A percentile compares a stretch with the other conserved stretches of the same genome.
phyloP scores from a whole-genome alignment of 169 alveolate genomes.

The Sarcocystis neurona region DNA sequence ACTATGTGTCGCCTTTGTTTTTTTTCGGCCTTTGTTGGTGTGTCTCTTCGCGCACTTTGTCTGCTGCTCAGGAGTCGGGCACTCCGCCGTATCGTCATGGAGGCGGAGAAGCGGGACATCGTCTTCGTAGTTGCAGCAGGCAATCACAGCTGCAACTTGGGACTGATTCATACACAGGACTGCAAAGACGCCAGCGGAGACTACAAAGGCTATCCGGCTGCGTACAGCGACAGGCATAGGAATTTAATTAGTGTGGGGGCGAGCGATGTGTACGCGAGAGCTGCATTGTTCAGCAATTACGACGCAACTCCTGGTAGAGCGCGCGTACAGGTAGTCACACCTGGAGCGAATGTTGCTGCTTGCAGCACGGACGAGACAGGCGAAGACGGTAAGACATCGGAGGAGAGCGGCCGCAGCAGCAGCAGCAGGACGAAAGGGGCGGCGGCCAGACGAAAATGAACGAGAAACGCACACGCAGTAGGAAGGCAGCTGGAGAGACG shows the following conservation, averaged over 20 bases:
- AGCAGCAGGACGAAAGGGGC: too few species aligned
- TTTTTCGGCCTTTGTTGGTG: too few species aligned
- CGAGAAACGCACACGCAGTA: too few species aligned
- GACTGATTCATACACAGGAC: neutral
- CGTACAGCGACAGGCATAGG: conserved; percentile 34
- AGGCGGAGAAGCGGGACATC: conserved; percentile 37
- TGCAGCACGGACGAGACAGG: conserved; percentile 15
- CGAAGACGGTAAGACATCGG: neutral
- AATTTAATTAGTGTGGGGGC: conserved; percentile 47
- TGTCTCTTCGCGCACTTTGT: neutral
- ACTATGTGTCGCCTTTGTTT: neutral
- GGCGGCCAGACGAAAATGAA: too few species aligned
- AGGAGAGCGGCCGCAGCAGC: too few species aligned
- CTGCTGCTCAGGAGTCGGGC: conserved; percentile 12
- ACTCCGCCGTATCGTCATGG: conserved; percentile 5
- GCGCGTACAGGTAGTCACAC: conserved; percentile 42
- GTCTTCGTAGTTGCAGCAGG: conserved; percentile 52
- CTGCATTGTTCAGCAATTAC: conserved; percentile 38
- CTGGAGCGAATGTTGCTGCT: conserved; percentile 29
- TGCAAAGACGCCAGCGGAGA: conserved; percentile 6
- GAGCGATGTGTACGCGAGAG: conserved; percentile 5
- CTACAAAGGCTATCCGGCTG: conserved; percentile 53
- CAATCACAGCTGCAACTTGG: conserved; percentile 50
- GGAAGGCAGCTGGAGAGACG: too few species aligned
- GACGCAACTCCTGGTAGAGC: conserved; percentile 41